Percentiles rank a stretch among this genome's conserved stretches.
phyloP scores from a whole-genome alignment of 2,329 filamentous ascomycete species.

The Cladorrhinum sp. region DNA sequence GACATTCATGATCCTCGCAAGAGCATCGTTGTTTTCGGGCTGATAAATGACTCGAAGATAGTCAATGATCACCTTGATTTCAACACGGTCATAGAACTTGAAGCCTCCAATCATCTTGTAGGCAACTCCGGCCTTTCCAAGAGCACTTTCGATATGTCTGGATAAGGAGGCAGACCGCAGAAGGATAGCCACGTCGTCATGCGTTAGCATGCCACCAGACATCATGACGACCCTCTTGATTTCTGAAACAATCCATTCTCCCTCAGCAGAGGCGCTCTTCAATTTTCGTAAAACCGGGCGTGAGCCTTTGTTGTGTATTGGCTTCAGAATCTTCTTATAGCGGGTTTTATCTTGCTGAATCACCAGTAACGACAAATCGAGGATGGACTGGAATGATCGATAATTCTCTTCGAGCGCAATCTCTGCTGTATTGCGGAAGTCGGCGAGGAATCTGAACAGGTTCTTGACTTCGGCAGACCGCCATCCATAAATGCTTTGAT shows the following conservation, averaged over 20 bases:
- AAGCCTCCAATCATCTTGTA: slow-evolving; percentile 91
- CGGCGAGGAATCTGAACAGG: slow-evolving; percentile 69
- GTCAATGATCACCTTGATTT: slow-evolving; percentile 83
- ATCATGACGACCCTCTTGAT: slow-evolving; percentile 68
- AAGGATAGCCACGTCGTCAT: slow-evolving; percentile 80
- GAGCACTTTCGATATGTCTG: slow-evolving; percentile 76
- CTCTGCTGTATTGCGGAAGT: slow-evolving; percentile 75
- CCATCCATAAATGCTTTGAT: slow-evolving; percentile 98
- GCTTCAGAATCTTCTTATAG: slow-evolving; percentile 74
- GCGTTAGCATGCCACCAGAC: slow-evolving; percentile 68
- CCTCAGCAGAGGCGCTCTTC: slow-evolving; percentile 68
- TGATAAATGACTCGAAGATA: slow-evolving; percentile 85
- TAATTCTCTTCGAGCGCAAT: slow-evolving; percentile 93
- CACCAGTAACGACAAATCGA: slow-evolving; percentile 74
- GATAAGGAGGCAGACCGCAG: slow-evolving; percentile 83
- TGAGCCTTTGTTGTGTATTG: slow-evolving; percentile 77
- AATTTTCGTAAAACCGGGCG: slow-evolving; percentile 77
- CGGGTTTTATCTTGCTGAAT: slow-evolving; percentile 85
- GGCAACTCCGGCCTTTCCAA: slow-evolving; percentile 76
- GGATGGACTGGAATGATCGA: slow-evolving; percentile 80
- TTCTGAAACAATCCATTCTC: slow-evolving; percentile 84
- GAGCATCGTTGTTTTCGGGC: slow-evolving; percentile 80
- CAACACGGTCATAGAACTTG: slow-evolving; percentile 86
- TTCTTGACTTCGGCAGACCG: slow-evolving; percentile 91
- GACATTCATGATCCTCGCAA: slow-evolving; percentile 79